Percentiles rank a stretch among this genome's conserved stretches.
Evolutionary conservation across 352 stramenopile species (phyloP).

Genomic region (Pythium aphanidermatum): DNA sequence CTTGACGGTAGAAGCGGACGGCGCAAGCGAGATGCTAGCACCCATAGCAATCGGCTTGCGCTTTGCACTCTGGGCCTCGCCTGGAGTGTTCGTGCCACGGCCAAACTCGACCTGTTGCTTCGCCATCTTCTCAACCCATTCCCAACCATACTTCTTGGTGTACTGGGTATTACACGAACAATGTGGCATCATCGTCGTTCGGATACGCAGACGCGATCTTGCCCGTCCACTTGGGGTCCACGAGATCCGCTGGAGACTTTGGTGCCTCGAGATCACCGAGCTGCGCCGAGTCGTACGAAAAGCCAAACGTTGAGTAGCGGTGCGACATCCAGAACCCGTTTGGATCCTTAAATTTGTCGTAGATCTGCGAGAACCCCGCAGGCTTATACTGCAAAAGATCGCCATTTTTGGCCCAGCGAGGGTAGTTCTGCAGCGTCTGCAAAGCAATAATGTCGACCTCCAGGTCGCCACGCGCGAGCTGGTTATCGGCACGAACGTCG

Average conservation of each 20-base stretch:
- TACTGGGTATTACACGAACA: constrained; percentile 44
- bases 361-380: constrained; percentile 43
- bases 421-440: constrained; percentile 52
- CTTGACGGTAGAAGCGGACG: constrained; percentile 11
- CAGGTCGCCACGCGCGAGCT: constrained; percentile 37
- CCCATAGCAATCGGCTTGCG: constrained; percentile 26
- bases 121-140: constrained; percentile 36
- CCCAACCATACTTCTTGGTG: constrained; percentile 49
- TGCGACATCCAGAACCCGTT: constrained; percentile 32
- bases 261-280: constrained; percentile 18
- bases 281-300: constrained; percentile 25
- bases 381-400: constrained; percentile 51
- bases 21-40: constrained; percentile 3
- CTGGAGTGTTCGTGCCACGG: constrained; percentile 27
- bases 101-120: constrained; percentile 31
- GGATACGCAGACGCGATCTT: constrained; percentile 44
- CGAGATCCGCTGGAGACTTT: constrained; percentile 23
- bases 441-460: constrained; percentile 37
- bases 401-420: constrained; percentile 33
- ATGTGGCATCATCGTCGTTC: constrained; percentile 39
- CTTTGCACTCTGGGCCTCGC: constrained; percentile 19
- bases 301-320: constrained; percentile 37
- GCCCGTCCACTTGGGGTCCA: constrained; percentile 26
- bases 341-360: constrained; percentile 31
- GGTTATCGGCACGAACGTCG: constrained; percentile 56